phyloP scores from a whole-genome alignment of 768 basidiomycete species.

The Termitomyces sp. region DNA sequence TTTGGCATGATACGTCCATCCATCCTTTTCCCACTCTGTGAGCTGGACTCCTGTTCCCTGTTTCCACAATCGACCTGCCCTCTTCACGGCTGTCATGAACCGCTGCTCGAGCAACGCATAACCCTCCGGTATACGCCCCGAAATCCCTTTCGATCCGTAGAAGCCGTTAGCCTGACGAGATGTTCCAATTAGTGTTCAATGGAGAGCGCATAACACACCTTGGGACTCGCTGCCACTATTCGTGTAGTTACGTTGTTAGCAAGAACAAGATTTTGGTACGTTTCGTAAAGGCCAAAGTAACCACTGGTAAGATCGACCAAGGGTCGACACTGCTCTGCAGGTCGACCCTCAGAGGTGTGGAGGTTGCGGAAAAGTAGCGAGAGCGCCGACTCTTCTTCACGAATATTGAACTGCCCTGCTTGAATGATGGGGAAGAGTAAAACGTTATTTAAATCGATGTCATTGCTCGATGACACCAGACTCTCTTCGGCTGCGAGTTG shows the following conservation, averaged over 20 bases:
- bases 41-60: conserved; percentile 56
- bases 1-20: conserved; percentile 99
- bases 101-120: conserved; percentile 86
- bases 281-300: conserved; percentile 85
- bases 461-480: conserved; percentile 17
- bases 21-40: conserved; percentile 81
- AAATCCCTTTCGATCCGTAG: conserved; percentile 83
- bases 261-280: conserved; percentile 74
- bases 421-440: conserved; percentile 82
- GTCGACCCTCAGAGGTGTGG: neutral
- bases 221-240: conserved; percentile 84
- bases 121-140: conserved; percentile 91
- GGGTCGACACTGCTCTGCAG: conserved; percentile 25
- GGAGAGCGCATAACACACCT: conserved; percentile 43
- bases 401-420: conserved; percentile 81
- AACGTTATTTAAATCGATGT: conserved; percentile 22
- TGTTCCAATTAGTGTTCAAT: neutral
- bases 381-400: conserved; percentile 77
- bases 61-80: conserved; percentile 41
- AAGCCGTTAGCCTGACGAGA: conserved; percentile 87
- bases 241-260: conserved; percentile 53
- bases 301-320: conserved; percentile 86
- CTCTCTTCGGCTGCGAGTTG: neutral
- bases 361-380: conserved; percentile 43
- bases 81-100: conserved; percentile 66